Base-by-base conservation (phyloP, 371 early-diverging fungal species). In the Syncephalastrum contaminatum region DNA sequence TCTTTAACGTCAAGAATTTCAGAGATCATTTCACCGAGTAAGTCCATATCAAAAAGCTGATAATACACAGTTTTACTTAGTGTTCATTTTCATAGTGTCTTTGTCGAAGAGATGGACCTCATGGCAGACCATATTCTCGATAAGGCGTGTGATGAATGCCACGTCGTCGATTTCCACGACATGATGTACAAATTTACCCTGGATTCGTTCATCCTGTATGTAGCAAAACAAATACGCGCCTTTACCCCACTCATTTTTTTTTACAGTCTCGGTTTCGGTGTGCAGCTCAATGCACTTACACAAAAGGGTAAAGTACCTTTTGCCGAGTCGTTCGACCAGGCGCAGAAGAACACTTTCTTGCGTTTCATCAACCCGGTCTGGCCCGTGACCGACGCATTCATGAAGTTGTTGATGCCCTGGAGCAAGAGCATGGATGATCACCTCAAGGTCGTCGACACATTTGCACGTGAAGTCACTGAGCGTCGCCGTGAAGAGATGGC, bases 161-260 rank as follows among this genome's bases (percentile, higher is more conserved):
- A 56, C 4, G 48, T 62, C 1, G 62, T 82, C 30, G 80, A 79
- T 55, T 71, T 82, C 19, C 74, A 81, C 25, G 75, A 71, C 43
- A 4, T 78, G 19, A 70, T 85, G 69, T 74, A 69, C 54, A 63
- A 65, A 27, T 85, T 77, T 54, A 83, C 83, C 6, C 53, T 85
- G 42, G 82, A 85, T 44, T 75, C 77, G 19, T 85, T 85, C 64
- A 76, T 75, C 19, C 63, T 73, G 84, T 83, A 67, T 54, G 74
- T 57, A 8, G 5, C 36, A 30, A 30, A 30, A 30, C 36, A 30
- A 30, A 30, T 12, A 30, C 36, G 36, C 36, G 36, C 12, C 36
- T 30, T 30, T 30, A 30, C 36, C 36, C 36, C 36, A 30, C 36
- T 30, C 36, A 30, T 1, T 30, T 30, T 30, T 30, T 10, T 30